phyloP scores from a whole-genome alignment of 2,329 filamentous ascomycete species.

The Keithomyces neogunnii region DNA sequence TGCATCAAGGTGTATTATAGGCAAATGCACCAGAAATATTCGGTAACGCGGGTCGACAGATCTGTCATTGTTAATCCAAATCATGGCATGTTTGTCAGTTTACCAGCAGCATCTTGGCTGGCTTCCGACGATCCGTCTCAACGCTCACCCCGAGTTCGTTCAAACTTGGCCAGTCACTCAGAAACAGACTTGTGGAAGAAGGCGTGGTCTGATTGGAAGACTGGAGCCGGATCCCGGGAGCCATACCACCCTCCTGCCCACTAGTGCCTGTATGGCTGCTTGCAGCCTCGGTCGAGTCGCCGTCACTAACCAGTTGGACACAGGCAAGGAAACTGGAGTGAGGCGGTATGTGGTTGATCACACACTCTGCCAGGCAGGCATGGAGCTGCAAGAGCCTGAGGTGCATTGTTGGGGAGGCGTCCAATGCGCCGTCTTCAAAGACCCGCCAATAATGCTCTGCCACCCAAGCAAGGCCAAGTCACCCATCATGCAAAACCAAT shows the following conservation, averaged over 20 bases:
- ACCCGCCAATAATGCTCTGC: neutral
- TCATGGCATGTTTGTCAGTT: too few relatives aligned
- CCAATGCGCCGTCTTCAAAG: constrained; percentile 7
- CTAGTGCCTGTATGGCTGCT: constrained; percentile 5
- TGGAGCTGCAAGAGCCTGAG: neutral
- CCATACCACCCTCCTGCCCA: neutral
- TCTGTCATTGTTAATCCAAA: too few relatives aligned
- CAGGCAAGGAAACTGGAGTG: constrained; percentile 2
- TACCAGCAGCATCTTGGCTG: too few relatives aligned
- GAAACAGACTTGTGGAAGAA: too few relatives aligned
- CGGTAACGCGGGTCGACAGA: too few relatives aligned
- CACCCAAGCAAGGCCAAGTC: neutral
- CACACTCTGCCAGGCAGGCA: neutral
- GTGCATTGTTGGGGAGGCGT: constrained; percentile 7
- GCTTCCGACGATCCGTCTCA: too few relatives aligned
- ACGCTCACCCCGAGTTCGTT: too few relatives aligned
- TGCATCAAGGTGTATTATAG: constrained; percentile 8
- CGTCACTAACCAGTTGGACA: constrained; percentile 1
- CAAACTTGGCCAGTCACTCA: too few relatives aligned
- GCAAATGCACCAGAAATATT: too few relatives aligned
- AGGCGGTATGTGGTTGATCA: constrained; percentile 8
- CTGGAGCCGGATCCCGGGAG: constrained; percentile 10
- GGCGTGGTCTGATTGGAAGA: constrained; percentile 11
- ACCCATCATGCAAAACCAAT: neutral
- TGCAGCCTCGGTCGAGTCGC: constrained; percentile 9